Conservation (phyloP, 345 rosid genomes). For the Odontarrhena argentea region DNA sequence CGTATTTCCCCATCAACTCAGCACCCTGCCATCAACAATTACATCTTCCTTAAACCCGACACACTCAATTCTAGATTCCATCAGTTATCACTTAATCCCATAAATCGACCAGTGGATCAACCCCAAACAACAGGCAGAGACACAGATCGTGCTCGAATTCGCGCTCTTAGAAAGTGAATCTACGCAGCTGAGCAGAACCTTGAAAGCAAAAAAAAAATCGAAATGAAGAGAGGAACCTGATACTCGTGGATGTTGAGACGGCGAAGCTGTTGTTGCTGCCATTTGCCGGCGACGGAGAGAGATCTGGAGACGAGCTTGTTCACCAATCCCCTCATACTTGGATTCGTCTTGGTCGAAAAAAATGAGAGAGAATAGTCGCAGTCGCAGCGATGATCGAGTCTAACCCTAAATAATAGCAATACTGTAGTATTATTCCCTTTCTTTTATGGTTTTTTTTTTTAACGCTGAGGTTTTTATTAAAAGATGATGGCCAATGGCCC, state of each 20-base stretch:
- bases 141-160: constrained; percentile 17
- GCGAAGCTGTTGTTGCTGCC: constrained; percentile 97
- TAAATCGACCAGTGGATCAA: constrained; percentile 22
- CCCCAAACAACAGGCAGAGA: neutral
- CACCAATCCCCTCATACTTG: constrained; percentile 67
- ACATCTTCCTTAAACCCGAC: constrained; percentile 19
- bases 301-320: constrained; percentile 76
- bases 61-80: constrained; percentile 5
- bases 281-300: constrained; percentile 75
- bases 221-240: constrained; percentile 57
- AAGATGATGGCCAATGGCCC: too few species aligned
- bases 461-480: too few species aligned
- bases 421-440: too few species aligned
- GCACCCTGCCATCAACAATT: constrained; percentile 63
- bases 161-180: constrained; percentile 12
- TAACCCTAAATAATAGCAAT: too few species aligned
- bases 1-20: constrained; percentile 89
- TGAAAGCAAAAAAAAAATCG: neutral
- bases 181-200: neutral
- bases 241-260: constrained; percentile 97
- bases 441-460: too few species aligned
- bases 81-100: neutral
- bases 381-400: neutral
- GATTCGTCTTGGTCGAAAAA: neutral
- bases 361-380: neutral